Evolutionary conservation across 352 stramenopile species (phyloP).

Genomic region (Globisporangium emineosum): DNA sequence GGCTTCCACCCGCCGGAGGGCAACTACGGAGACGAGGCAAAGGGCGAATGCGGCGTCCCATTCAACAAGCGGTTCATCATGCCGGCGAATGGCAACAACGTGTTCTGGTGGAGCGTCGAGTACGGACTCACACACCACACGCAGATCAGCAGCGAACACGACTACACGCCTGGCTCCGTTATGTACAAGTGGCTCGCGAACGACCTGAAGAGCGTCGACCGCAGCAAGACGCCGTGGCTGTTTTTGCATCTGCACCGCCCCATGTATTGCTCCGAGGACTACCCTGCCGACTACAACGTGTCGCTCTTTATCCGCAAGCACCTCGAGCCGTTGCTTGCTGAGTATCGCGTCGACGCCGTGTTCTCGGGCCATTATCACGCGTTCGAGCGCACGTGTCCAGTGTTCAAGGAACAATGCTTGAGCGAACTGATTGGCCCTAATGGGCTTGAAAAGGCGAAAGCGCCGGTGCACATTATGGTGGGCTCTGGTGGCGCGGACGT

Average conservation of each 20-base stretch:
- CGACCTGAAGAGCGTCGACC: constrained; percentile 82
- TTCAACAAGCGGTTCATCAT: constrained; percentile 57
- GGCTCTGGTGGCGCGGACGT: constrained; percentile 80
- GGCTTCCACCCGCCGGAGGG: constrained; percentile 27
- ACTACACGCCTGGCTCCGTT: constrained; percentile 72
- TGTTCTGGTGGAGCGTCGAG: constrained; percentile 91
- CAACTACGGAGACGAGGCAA: constrained; percentile 58
- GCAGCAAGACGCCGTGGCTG: constrained; percentile 88
- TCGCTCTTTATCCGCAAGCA: constrained; percentile 77
- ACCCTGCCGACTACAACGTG: constrained; percentile 58
- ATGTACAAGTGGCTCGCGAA: constrained; percentile 89
- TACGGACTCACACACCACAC: constrained; percentile 88
- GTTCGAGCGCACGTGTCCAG: constrained; percentile 89
- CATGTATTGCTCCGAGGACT: constrained; percentile 84
- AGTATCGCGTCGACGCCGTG: constrained; percentile 88
- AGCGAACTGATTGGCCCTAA: constrained; percentile 29
- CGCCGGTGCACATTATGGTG: constrained; percentile 82
- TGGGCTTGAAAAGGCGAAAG: constrained; percentile 24
- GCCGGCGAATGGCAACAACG: constrained; percentile 46
- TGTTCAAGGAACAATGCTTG: constrained; percentile 66
- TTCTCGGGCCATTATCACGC: constrained; percentile 91
- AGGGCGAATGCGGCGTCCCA: constrained; percentile 61
- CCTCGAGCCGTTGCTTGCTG: constrained; percentile 86
- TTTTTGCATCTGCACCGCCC: constrained; percentile 89
- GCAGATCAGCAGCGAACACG: constrained; percentile 90